A percentile compares a stretch with the other conserved stretches of the same genome.
Conservation (phyloP, 257 asterid genomes). For the Paraleonurus japonicus region DNA sequence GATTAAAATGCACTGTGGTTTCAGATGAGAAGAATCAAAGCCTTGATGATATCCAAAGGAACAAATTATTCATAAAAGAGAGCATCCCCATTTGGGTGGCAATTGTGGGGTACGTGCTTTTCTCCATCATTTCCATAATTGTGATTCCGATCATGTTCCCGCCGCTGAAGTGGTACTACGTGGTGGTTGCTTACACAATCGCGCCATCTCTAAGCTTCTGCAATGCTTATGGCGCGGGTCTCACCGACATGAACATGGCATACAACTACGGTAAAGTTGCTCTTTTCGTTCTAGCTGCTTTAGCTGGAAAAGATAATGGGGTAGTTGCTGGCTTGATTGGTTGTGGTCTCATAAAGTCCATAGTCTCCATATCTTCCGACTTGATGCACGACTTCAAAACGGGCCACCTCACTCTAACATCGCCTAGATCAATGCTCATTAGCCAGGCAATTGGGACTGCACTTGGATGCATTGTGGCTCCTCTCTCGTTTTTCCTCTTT, state of each 20-base stretch:
- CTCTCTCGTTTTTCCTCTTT: slow-evolving; percentile 41
- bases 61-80: slow-evolving; percentile 28
- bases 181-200: slow-evolving; percentile 42
- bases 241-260: slow-evolving; percentile 39
- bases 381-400: slow-evolving; percentile 50
- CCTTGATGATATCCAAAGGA: slow-evolving; percentile 30
- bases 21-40: slow-evolving; percentile 33
- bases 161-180: slow-evolving; percentile 61
- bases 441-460: slow-evolving; percentile 47
- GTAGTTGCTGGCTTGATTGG: slow-evolving; percentile 40
- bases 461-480: slow-evolving; percentile 40
- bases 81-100: slow-evolving; percentile 33
- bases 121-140: slow-evolving; percentile 41
- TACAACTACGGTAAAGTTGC: slow-evolving; percentile 41
- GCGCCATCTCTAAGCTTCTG: slow-evolving; percentile 68
- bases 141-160: slow-evolving; percentile 61
- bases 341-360: slow-evolving; percentile 45
- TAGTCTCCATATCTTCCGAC: slow-evolving; percentile 45
- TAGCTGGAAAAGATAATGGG: slow-evolving; percentile 31
- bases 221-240: slow-evolving; percentile 44
- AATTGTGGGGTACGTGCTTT: slow-evolving; percentile 23
- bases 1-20: background rate
- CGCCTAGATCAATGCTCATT: slow-evolving; percentile 43
- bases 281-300: slow-evolving; percentile 31
- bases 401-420: slow-evolving; percentile 42